phyloP scores from a whole-genome alignment of 2,329 filamentous ascomycete genomes.

The Purpureocillium lavendulum region DNA sequence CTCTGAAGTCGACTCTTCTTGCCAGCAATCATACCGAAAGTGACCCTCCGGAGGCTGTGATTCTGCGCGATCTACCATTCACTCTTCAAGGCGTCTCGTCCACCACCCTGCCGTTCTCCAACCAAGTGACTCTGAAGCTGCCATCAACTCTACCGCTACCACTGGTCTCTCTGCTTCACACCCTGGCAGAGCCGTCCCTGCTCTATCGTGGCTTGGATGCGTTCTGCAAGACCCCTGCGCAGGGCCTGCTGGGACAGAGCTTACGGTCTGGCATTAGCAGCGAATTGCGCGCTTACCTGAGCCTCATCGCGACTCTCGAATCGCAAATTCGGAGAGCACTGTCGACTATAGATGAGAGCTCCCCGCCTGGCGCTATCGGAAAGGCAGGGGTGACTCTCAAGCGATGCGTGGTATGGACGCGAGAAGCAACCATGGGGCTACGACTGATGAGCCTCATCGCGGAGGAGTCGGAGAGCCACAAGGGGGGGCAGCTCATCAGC shows the following conservation, averaged over 20 bases:
- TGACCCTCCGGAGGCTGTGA: conserved; percentile 54
- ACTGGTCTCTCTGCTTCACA: conserved; percentile 78
- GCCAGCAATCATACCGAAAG: conserved; percentile 48
- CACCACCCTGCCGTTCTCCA: conserved; percentile 69
- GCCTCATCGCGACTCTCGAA: conserved; percentile 84
- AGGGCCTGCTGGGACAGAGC: conserved; percentile 86
- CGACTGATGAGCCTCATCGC: conserved; percentile 91
- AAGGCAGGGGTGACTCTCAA: conserved; percentile 91
- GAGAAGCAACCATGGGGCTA: conserved; percentile 92
- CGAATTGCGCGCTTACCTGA: conserved; percentile 83
- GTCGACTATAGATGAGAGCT: conserved; percentile 59
- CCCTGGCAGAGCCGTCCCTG: conserved; percentile 86
- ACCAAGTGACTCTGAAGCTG: conserved; percentile 61
- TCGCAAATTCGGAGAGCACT: conserved; percentile 82
- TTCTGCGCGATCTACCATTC: conserved; percentile 78
- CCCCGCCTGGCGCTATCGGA: conserved; percentile 62
- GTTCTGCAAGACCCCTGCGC: conserved; percentile 74
- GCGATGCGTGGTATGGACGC: conserved; percentile 92
- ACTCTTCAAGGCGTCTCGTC: conserved; percentile 90
- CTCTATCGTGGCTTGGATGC: conserved; percentile 72
- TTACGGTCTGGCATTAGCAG: conserved; percentile 76
- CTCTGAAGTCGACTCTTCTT: conserved; percentile 47
- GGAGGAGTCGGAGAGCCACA: conserved; percentile 74
- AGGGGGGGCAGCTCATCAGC: conserved; percentile 86
- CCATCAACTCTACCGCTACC: conserved; percentile 75